Evolutionary conservation across 2,329 filamentous ascomycete species (phyloP).

Genomic region (Eurotiales sp.): DNA sequence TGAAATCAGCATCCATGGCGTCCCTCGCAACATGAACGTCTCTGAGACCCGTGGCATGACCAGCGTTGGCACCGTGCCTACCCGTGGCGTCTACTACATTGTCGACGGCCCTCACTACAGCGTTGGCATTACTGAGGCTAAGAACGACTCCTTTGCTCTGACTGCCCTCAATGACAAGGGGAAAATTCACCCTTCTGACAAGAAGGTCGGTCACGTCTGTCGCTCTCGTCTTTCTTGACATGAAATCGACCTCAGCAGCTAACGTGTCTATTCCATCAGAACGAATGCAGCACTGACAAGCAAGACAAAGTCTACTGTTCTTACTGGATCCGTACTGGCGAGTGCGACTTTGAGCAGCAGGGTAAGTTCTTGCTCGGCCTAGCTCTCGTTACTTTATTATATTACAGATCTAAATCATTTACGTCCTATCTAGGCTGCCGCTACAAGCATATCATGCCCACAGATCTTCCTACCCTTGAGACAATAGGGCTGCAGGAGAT

Average conservation of each 20-base stretch:
- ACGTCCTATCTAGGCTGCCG: slow-evolving; percentile 56
- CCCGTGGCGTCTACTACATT: slow-evolving; percentile 32
- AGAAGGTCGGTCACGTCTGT: slow-evolving; percentile 3
- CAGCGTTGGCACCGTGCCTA: slow-evolving; percentile 33
- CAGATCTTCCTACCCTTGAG: slow-evolving; percentile 61
- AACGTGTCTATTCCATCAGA: neutral
- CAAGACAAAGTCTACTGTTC: slow-evolving; percentile 74
- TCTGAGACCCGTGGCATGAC: slow-evolving; percentile 43
- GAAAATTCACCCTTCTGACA: neutral
- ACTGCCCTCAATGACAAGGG: slow-evolving; percentile 8
- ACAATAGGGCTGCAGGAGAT: slow-evolving; percentile 62
- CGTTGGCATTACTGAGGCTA: neutral
- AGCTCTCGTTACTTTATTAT: neutral
- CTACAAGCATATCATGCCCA: slow-evolving; percentile 88
- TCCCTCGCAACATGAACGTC: slow-evolving; percentile 32
- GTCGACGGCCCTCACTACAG: slow-evolving; percentile 25
- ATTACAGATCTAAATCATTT: neutral
- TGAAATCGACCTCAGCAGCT: slow-evolving; percentile 11
- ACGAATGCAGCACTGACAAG: slow-evolving; percentile 21
- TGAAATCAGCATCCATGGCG: slow-evolving; percentile 33
- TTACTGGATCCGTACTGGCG: slow-evolving; percentile 82
- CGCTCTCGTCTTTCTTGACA: neutral
- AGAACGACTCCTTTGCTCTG: neutral
- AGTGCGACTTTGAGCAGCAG: slow-evolving; percentile 79
- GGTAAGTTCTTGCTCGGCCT: slow-evolving; percentile 34